These are phyloP conservation scores for Phytopythium chamaehyphon DNA, from an alignment of 352 stramenopile species.

Conservation along the genomic window DNA sequence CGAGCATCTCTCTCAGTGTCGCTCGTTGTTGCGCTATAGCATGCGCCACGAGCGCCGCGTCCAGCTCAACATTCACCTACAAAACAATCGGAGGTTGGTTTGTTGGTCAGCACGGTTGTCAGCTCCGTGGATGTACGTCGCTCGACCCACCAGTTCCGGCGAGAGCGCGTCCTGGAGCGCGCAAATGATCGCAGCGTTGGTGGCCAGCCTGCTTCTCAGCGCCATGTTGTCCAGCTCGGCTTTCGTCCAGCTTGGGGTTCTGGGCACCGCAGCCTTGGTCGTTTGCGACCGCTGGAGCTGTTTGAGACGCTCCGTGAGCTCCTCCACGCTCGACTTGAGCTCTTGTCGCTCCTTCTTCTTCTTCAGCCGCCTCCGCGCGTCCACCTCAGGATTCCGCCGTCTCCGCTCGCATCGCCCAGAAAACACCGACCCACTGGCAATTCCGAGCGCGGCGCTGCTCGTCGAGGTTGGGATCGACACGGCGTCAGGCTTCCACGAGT, in stretches of 20 bases:
- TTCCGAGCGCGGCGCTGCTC: background rate
- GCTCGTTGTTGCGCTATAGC: no score
- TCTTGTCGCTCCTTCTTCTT: constrained; percentile 2
- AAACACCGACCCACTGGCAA: no score
- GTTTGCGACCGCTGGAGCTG: background rate
- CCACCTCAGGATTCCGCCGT: background rate
- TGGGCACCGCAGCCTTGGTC: background rate
- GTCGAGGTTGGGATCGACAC: no score
- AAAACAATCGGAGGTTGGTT: no score
- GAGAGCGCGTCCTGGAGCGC: background rate
- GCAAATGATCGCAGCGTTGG: background rate
- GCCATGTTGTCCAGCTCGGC: background rate
- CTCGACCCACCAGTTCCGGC: background rate
- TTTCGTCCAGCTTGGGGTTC: background rate
- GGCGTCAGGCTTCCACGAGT: background rate
- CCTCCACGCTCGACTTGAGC: background rate
- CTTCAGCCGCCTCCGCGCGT: constrained; percentile 1
- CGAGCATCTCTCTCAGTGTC: no score
- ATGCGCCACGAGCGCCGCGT: no score
- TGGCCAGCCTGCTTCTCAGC: background rate
- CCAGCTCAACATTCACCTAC: no score
- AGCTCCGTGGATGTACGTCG: no score
- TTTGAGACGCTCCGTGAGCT: constrained; percentile 2
- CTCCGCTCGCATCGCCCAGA: background rate
- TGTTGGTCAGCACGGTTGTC: no score